phyloP scores from a whole-genome alignment of 2,329 filamentous ascomycete genomes.

The Apiospora saccharicola region DNA sequence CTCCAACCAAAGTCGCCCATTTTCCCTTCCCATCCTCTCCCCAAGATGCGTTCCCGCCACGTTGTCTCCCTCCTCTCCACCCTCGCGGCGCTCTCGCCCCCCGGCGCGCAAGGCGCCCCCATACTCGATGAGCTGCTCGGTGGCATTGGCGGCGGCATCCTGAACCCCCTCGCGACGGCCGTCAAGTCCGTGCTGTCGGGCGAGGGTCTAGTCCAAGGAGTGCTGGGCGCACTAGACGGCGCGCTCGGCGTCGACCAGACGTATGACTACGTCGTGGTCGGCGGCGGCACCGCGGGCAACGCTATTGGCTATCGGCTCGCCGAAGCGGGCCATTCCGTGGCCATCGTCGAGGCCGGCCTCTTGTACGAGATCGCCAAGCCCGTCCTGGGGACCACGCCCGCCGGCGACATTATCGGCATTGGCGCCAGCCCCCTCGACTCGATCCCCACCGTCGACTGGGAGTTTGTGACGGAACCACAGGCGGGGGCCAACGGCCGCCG shows the following conservation, averaged over 20 bases:
- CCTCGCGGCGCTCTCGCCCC: not conserved
- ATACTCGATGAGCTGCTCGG: slow-evolving; percentile 36
- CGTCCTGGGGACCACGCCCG: slow-evolving; percentile 27
- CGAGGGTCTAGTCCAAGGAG: slow-evolving; percentile 26
- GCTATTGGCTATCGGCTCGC: slow-evolving; percentile 44
- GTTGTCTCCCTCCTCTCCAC: not conserved
- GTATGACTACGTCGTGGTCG: slow-evolving; percentile 41
- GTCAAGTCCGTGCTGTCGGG: slow-evolving; percentile 24
- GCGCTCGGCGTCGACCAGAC: slow-evolving; percentile 26
- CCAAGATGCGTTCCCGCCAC: not conserved
- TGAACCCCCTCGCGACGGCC: slow-evolving; percentile 24
- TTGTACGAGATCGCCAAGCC: slow-evolving; percentile 43
- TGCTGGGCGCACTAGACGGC: slow-evolving; percentile 24
- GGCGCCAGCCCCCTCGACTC: slow-evolving; percentile 27
- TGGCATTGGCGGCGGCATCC: slow-evolving; percentile 39
- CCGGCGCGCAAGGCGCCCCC: not conserved
- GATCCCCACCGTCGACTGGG: slow-evolving; percentile 36
- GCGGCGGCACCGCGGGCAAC: slow-evolving; percentile 49
- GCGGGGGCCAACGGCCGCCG: slow-evolving; percentile 27
- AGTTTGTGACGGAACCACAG: slow-evolving; percentile 37
- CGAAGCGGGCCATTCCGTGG: slow-evolving; percentile 40
- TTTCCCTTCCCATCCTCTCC: not conserved
- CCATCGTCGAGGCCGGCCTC: slow-evolving; percentile 48
- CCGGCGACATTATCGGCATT: slow-evolving; percentile 34
- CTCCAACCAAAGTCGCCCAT: not conserved